Base-by-base conservation (phyloP, 2,329 filamentous ascomycete genomes). In the Paecilomyces formosus region DNA sequence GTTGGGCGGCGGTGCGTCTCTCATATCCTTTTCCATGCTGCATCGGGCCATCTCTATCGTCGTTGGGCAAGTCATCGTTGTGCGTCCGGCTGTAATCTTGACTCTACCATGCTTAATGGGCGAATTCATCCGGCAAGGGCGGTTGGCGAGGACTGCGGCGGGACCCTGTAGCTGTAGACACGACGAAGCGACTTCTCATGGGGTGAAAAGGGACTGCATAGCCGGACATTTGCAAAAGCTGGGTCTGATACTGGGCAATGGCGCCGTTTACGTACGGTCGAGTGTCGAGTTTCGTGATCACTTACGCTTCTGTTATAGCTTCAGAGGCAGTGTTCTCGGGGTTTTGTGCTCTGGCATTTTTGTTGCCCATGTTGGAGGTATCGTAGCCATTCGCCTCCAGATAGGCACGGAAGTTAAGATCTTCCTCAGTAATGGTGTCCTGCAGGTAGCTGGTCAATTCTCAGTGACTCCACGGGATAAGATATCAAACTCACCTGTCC, bases 401-500 rank as follows among this genome's bases (percentile, higher is more conserved):
- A 69, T 88, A 96, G 18, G 77, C 82, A 33, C 89, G 83, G 77
- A 96, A 97, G 51, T 82, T 82, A 8, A 78, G 69, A 67, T 97
- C 92, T 73, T 97, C 92, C 15, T 82, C 68, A 0, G 86, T 83
- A 62, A 97, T 95, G 0, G 90, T 96, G 66, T 96, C 88, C 75
- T 95, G 54, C 28, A 45, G 24, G n/a, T 2, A 2, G 31, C 28
- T 50, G 54, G 31, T 30, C 15, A 26, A 82, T n/a, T 2, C 13
- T 52, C 3, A 55, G 52, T 22, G 11, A 12, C 12, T 26, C 1
- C 15, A 18, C 6, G 9, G 15, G 12, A n/a, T 33, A 12, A 2
- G 52, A n/a, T 12, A 33, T 7, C 11, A 24, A 45, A 31, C 24
- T 45, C 65, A 75, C 78, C 70, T 80, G 85, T 11, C 86, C 86